Evolutionary conservation across 495 filamentous ascomycete species (phyloP).

Genomic region (Margaritispora aquatica): DNA sequence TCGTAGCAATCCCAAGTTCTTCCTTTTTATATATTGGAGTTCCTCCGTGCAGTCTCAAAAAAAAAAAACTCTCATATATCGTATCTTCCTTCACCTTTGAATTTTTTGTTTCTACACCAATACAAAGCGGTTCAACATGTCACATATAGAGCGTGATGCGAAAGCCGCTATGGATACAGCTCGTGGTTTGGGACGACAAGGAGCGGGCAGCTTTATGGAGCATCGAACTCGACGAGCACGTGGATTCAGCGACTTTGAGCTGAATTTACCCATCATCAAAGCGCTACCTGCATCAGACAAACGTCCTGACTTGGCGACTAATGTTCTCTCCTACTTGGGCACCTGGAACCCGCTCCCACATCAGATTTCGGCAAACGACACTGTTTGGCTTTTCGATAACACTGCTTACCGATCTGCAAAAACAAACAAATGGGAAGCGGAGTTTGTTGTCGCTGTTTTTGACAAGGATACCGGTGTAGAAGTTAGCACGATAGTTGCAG

Average conservation of each 20-base stretch:
- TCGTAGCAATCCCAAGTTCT: not conserved
- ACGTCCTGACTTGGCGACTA: slow-evolving; percentile 15
- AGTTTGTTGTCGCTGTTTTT: slow-evolving; percentile 78
- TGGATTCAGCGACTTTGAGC: slow-evolving; percentile 37
- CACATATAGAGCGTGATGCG: slow-evolving; percentile 4
- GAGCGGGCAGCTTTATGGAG: slow-evolving; percentile 18
- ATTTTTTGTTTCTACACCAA: not conserved
- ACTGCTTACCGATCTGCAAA: slow-evolving; percentile 59
- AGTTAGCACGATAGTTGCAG: slow-evolving; percentile 58
- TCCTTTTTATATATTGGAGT: not conserved
- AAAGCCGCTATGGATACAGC: not conserved
- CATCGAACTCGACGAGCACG: slow-evolving; percentile 33
- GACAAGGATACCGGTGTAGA: slow-evolving; percentile 58
- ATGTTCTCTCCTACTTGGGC: slow-evolving; percentile 41
- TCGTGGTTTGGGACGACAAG: not conserved
- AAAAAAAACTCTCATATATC: not conserved
- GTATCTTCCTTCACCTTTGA: not conserved
- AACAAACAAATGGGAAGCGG: slow-evolving; percentile 59
- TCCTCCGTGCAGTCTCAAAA: no score
- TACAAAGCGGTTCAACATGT: not conserved
- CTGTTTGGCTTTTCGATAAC: slow-evolving; percentile 88
- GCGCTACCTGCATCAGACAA: slow-evolving; percentile 17
- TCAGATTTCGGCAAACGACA: slow-evolving; percentile 41
- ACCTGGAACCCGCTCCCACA: slow-evolving; percentile 36
- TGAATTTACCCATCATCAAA: slow-evolving; percentile 28